Evolutionary conservation across 139 green algal genomes (phyloP), one percentile per base, ranked within the genome.

Genomic region (Volvox reticuliferus): DNA sequence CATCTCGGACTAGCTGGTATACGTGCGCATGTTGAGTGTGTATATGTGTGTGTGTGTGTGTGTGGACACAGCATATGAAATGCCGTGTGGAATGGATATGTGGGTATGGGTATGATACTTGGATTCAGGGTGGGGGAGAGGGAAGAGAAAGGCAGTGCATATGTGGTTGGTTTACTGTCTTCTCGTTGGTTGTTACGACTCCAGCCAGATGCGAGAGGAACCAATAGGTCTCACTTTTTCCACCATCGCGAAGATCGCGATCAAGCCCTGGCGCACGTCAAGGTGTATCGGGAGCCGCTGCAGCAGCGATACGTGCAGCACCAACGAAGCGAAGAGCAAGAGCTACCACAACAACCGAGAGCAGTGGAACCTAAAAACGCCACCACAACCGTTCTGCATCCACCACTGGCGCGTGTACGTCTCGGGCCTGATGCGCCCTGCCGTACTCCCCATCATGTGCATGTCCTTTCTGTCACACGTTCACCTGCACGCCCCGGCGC

Each of bases 271-370:
- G 97, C 98, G 87, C 96, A 97, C 65, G 95, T 98, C 9, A 95
- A 98, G 78, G 95, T 99, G 32, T 99, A 99, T 91, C 94, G 96
- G 32, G 98, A 99, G 90, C 89, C 77, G 26, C 84, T 94, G 78
- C 50, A 86, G 65, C 82, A 82, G 55, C 30, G 55, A 16, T 81
- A 89, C 83, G 35, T 55, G 35, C 37, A 93, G 44, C 61, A 63
- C 35, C 78, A 68, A 88, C 36, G 36, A n/a, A 9, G 20, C 17
- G 67, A 82, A 73, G 33, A 50, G 73, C 28, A 30, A 18, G 19
- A 62, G 13, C 36, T 62, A 20, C 63, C 63, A 12, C 63, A 63
- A 33, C 67, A 16, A 78, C 26, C 84, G 36, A 37, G 9, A 67
- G 30, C 26, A 2, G 37, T 22, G 68, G 0, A 33, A 35, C 9